Evolutionary conservation across 257 asterid species (phyloP), one percentile per base, ranked within the genome.

Genomic region (Jaltomata sinuosa): DNA sequence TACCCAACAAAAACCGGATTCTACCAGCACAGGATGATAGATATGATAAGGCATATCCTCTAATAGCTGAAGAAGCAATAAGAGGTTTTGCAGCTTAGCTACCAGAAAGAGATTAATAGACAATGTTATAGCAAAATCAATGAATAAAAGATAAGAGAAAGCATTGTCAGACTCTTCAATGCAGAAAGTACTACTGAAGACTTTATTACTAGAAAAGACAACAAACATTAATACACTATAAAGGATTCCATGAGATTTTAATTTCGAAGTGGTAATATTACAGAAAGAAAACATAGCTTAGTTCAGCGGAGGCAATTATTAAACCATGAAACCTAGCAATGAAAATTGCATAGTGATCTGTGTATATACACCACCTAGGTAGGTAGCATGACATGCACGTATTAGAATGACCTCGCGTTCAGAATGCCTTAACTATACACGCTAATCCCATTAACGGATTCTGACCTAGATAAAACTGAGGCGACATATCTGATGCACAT

Each of bases 21-120:
- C 99, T 91, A 87, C 98, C 96, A 87, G 98, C 98, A 89, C 98
- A 95, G 80, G 98, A 93, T 85, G 98, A 93, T 80, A 97, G 95
- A 90, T 94, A 94, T 67, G 98, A 97, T 83, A 95, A 93, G 49
- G 99, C 99, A 84, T 97, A 95, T 87, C 99, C 99, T 91, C 98
- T 90, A 89, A 97, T 94, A 59, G 99, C 99, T 97, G 97, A 77
- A 89, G 50, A 88, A 80, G 72, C 42, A 84, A 88, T 49, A 45
- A 86, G 54, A 79, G 40, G n/a, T 21, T 72, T 61, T 80, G 54
- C 49, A 27, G 61, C 42, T 87, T 86, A 83, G 85, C 76, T 71
- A 25, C 52, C 32, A 53, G 29, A 84, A 49, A 49, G 61, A 31
- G 22, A 64, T 21, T 21, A 16, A 76, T 47, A 49, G 61, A 47